These are phyloP conservation scores for Pseudogymnoascus verrucosus DNA, from an alignment of 2,329 filamentous ascomycete species.

Conservation along the genomic window DNA sequence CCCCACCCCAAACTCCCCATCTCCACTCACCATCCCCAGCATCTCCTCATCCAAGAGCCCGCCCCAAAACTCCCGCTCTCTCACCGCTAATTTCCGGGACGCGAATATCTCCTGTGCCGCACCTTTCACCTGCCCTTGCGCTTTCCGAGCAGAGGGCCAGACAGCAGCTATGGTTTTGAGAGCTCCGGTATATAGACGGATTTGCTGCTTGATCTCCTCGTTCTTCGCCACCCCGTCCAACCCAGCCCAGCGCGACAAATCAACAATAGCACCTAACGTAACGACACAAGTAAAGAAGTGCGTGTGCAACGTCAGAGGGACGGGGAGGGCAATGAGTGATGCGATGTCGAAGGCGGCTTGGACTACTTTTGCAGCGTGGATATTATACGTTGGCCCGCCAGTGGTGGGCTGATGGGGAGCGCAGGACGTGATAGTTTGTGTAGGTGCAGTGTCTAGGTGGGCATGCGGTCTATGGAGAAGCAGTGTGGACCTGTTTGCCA, in stretches of 20 bases:
- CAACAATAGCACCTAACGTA: conserved; percentile 70
- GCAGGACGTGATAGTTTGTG: conserved; percentile 52
- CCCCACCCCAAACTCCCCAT: conserved; percentile 26
- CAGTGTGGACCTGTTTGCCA: conserved; percentile 37
- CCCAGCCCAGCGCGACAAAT: conserved; percentile 67
- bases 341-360: conserved; percentile 72
- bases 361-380: conserved; percentile 72
- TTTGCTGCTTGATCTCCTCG: conserved; percentile 62
- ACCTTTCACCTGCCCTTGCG: conserved; percentile 64
- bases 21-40: conserved; percentile 25
- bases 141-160: conserved; percentile 43
- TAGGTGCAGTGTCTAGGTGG: conserved; percentile 57
- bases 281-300: conserved; percentile 80
- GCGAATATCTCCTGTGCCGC: conserved; percentile 67
- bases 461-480: conserved; percentile 71
- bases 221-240: conserved; percentile 30
- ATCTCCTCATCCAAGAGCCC: conserved; percentile 25
- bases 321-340: conserved; percentile 64
- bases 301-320: conserved; percentile 63
- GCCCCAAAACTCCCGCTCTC: conserved; percentile 23
- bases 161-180: conserved; percentile 24
- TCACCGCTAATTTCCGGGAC: conserved; percentile 23
- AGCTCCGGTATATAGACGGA: conserved; percentile 58
- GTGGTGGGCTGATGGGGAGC: conserved; percentile 40
- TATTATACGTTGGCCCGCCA: conserved; percentile 20